These are phyloP conservation scores for Albizia julibrissin DNA, from an alignment of 306 rosid genomes.

Conservation along the genomic window DNA sequence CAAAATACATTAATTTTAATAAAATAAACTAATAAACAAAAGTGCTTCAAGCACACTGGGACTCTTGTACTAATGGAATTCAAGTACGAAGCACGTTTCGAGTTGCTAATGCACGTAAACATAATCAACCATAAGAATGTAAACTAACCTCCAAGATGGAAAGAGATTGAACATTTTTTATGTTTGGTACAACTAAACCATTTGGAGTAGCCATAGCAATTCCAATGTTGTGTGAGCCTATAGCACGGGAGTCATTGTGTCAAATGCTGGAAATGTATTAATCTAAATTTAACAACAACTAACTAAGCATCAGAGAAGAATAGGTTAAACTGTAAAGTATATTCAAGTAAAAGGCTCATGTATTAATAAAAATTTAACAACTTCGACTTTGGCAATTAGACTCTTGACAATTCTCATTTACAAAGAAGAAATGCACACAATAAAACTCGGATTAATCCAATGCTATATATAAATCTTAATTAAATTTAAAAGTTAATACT, in stretches of 20 bases:
- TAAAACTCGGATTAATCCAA: neutral
- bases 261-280: constrained; percentile 9
- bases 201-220: constrained; percentile 83
- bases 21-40: constrained; percentile 5
- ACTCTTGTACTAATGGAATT: neutral
- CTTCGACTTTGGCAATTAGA: neutral
- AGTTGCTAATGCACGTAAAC: neutral
- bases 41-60: neutral
- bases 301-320: neutral
- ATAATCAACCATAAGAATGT: neutral
- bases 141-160: constrained; percentile 83
- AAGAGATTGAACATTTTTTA: constrained; percentile 86
- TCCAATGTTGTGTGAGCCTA: constrained; percentile 94
- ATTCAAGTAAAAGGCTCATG: neutral
- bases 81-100: constrained; percentile 7
- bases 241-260: constrained; percentile 26
- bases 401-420: neutral
- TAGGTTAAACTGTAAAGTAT: neutral
- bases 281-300: neutral
- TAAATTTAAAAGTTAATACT: neutral
- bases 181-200: constrained; percentile 94
- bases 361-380: neutral
- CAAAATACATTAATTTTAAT: constrained; percentile 1
- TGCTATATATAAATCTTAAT: neutral
- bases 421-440: neutral